Evolutionary conservation across 2,329 filamentous ascomycete species (phyloP), one percentile per base, ranked within the genome.

Genomic region (Elsinoe batatas): DNA sequence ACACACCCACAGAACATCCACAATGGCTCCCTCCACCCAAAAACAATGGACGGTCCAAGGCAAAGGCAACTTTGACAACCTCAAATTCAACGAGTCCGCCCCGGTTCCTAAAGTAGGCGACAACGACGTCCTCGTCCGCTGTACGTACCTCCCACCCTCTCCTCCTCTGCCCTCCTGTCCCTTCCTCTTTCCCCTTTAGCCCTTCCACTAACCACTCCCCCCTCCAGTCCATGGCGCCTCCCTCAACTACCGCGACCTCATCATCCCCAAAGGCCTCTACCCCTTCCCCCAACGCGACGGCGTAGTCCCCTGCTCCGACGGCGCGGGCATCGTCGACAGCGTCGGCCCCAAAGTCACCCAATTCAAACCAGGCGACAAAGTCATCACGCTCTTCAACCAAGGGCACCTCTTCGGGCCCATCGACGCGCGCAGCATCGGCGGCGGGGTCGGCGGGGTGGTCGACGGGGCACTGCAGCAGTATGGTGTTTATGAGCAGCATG

Each of bases 401-500:
- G 71, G 65, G 10, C 80, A 82, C 62, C 70, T 79, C 53, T 77
- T 71, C 22, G 79, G 77, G 42, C 70, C 71, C 1, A 66, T 80
- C 15, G 70, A 71, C 26, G 61, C 59, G 15, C 46, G 65, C 13
- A 64, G 67, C 30, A 59, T 75, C 3, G 55, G 58, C 0, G 81
- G 81, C 1, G 84, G 84, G 2, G 77, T 90, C 1, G 87, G 87
- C 55, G 86, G 85, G 49, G 75, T 75, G 10, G 56, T 85, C 1
- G 80, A 90, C 63, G 88, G 88, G 57, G 79, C 78, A 0, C 75
- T 91, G 22, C 79, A 85, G 43, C 75, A 85, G 61, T 82, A 85
- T 61, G 85, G 73, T 58, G 78, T 81, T 10, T 89, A 87, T 66
- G 75, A 80, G 58, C 83, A 89, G 63, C 66, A 73, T 18, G 86